These are phyloP conservation scores for Zygosaccharomyces kombuchaensis DNA, from an alignment of 805 yeast genomes.

Conservation along the genomic window DNA sequence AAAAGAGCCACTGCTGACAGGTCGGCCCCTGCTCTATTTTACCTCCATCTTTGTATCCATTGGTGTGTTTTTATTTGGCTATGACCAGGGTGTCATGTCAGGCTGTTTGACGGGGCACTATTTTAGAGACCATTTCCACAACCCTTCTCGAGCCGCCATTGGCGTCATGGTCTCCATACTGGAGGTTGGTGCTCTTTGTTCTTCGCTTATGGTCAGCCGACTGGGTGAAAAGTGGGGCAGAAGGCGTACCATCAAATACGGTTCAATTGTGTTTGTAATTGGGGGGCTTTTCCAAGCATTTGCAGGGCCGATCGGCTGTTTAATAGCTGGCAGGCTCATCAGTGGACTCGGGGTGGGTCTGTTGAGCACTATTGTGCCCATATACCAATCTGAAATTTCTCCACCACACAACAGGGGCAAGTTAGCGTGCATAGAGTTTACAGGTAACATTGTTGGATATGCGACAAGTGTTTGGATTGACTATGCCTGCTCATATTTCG, in stretches of 20 bases:
- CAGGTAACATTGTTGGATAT: constrained; percentile 81
- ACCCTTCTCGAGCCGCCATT: constrained; percentile 69
- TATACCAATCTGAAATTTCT: constrained; percentile 82
- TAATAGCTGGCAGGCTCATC: constrained; percentile 72
- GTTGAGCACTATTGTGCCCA: constrained; percentile 77
- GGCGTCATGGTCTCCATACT: constrained; percentile 87
- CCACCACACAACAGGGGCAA: constrained; percentile 81
- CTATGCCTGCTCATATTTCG: constrained; percentile 61
- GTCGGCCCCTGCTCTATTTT: constrained; percentile 33
- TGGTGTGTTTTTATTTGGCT: constrained; percentile 67
- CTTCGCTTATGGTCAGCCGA: constrained; percentile 73
- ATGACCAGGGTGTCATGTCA: constrained; percentile 87
- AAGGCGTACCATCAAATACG: constrained; percentile 70
- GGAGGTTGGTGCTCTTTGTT: constrained; percentile 81
- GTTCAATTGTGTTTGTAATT: constrained; percentile 69
- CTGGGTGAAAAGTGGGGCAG: constrained; percentile 78
- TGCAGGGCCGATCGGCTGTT: constrained; percentile 47
- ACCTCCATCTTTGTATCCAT: constrained; percentile 39
- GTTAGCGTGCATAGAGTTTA: constrained; percentile 81
- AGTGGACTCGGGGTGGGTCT: constrained; percentile 88
- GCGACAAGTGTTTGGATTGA: constrained; percentile 84
- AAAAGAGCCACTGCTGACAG: constrained; percentile 19
- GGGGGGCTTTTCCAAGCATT: constrained; percentile 76
- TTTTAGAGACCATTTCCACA: constrained; percentile 62
- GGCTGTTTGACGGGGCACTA: constrained; percentile 74